phyloP scores from a whole-genome alignment of 805 yeast species.

The Candida maesae region DNA sequence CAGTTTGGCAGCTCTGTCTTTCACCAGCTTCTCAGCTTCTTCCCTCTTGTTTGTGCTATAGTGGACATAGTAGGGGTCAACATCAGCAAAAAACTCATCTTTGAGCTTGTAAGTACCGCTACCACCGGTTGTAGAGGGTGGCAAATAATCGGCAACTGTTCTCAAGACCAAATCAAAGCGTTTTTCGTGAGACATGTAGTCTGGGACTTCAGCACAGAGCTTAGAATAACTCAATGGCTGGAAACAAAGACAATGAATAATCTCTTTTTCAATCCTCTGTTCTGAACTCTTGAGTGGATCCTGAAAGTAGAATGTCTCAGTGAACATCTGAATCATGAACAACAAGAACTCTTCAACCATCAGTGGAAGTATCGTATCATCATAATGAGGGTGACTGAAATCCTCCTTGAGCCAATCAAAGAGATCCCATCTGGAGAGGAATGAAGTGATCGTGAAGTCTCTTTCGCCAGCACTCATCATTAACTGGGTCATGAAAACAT shows the following conservation, averaged over 20 bases:
- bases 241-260: slow-evolving; percentile 81
- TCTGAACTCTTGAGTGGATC: slow-evolving; percentile 47
- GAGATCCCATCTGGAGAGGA: slow-evolving; percentile 70
- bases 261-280: slow-evolving; percentile 56
- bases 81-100: slow-evolving; percentile 43
- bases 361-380: slow-evolving; percentile 42
- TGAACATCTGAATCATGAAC: slow-evolving; percentile 60
- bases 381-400: slow-evolving; percentile 41
- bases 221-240: slow-evolving; percentile 69
- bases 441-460: slow-evolving; percentile 49
- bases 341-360: slow-evolving; percentile 80
- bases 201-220: slow-evolving; percentile 66
- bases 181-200: slow-evolving; percentile 67
- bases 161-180: slow-evolving; percentile 61
- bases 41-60: slow-evolving; percentile 76
- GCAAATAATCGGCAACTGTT: slow-evolving; percentile 55
- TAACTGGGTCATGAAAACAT: slow-evolving; percentile 65
- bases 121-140: slow-evolving; percentile 57
- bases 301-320: slow-evolving; percentile 60
- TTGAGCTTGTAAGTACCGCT: slow-evolving; percentile 67
- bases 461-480: slow-evolving; percentile 55
- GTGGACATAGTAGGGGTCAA: slow-evolving; percentile 83
- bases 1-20: slow-evolving; percentile 43
- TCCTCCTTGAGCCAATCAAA: slow-evolving; percentile 47
- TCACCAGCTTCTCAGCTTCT: slow-evolving; percentile 68